A percentile compares a stretch with the other conserved stretches of the same genome.
phyloP scores from a whole-genome alignment of 2,329 filamentous ascomycete genomes.

The Colletotrichum sansevieriae region DNA sequence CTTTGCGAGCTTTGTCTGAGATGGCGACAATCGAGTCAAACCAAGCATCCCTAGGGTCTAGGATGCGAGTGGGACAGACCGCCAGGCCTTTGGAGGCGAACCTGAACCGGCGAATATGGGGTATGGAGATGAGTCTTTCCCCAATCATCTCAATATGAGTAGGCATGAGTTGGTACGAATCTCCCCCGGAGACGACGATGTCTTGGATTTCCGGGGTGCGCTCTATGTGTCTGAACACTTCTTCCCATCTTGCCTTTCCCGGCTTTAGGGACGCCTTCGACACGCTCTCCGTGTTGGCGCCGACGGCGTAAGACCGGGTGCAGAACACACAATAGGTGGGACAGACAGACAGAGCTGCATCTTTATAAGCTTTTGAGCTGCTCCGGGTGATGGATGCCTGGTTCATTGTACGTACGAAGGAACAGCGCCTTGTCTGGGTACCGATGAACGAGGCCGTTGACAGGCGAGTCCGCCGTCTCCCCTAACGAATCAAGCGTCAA shows the following conservation, averaged over 20 bases:
- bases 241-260: conserved; percentile 62
- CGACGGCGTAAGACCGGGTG: conserved; percentile 71
- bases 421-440: conserved; percentile 75
- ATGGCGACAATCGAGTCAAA: conserved; percentile 64
- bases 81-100: conserved; percentile 74
- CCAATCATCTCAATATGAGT: conserved; percentile 67
- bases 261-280: conserved; percentile 59
- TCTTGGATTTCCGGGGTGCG: conserved; percentile 63
- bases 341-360: conserved; percentile 68
- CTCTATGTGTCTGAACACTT: conserved; percentile 69
- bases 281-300: conserved; percentile 65
- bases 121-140: conserved; percentile 66
- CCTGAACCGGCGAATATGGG: conserved; percentile 70
- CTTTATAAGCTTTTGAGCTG: background rate
- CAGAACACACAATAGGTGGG: conserved; percentile 74
- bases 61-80: conserved; percentile 67
- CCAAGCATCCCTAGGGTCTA: conserved; percentile 68
- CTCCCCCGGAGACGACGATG: conserved; percentile 73
- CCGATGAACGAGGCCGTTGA: conserved; percentile 71
- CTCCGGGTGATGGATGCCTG: background rate
- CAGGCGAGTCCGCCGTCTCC: conserved; percentile 67
- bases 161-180: conserved; percentile 69
- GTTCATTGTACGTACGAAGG: conserved; percentile 60
- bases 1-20: conserved; percentile 61
- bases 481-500: conserved; percentile 70